These are phyloP conservation scores for Dichotomopilus funicola DNA, from an alignment of 2,329 filamentous ascomycete species.

Conservation along the genomic window DNA sequence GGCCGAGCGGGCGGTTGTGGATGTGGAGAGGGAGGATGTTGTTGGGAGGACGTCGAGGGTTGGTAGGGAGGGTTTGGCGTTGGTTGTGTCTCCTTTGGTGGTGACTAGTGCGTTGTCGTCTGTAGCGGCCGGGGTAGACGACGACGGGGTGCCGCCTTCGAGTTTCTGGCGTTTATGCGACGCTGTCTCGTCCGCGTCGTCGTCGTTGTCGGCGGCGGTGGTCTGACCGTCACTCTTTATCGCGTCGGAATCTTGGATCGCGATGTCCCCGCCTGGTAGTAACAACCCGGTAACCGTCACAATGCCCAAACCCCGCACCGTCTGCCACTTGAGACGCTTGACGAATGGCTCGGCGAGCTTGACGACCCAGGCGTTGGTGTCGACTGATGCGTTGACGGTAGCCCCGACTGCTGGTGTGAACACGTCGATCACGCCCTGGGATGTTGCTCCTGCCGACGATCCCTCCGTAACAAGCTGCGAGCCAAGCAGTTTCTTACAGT, in stretches of 20 bases:
- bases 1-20: slow-evolving; percentile 66
- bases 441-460: background rate
- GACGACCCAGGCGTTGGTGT: slow-evolving; percentile 95
- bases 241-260: slow-evolving; percentile 43
- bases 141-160: slow-evolving; percentile 26
- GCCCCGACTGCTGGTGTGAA: slow-evolving; percentile 73
- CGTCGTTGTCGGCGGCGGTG: slow-evolving; percentile 23
- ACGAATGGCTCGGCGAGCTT: slow-evolving; percentile 81
- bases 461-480: slow-evolving; percentile 29
- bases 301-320: slow-evolving; percentile 80
- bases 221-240: background rate
- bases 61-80: slow-evolving; percentile 32
- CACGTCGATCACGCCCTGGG: slow-evolving; percentile 54
- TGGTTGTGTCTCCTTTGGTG: slow-evolving; percentile 17
- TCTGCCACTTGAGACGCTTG: slow-evolving; percentile 88
- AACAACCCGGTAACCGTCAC: slow-evolving; percentile 79
- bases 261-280: slow-evolving; percentile 29
- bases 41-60: slow-evolving; percentile 49
- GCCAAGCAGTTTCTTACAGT: slow-evolving; percentile 66
- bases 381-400: slow-evolving; percentile 81
- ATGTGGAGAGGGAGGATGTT: slow-evolving; percentile 38
- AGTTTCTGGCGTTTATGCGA: slow-evolving; percentile 46
- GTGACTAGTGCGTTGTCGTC: slow-evolving; percentile 9
- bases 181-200: slow-evolving; percentile 41
- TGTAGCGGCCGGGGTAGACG: slow-evolving; percentile 3